Base-by-base conservation (phyloP, 495 filamentous ascomycete genomes). In the Trichocladium antarcticum region DNA sequence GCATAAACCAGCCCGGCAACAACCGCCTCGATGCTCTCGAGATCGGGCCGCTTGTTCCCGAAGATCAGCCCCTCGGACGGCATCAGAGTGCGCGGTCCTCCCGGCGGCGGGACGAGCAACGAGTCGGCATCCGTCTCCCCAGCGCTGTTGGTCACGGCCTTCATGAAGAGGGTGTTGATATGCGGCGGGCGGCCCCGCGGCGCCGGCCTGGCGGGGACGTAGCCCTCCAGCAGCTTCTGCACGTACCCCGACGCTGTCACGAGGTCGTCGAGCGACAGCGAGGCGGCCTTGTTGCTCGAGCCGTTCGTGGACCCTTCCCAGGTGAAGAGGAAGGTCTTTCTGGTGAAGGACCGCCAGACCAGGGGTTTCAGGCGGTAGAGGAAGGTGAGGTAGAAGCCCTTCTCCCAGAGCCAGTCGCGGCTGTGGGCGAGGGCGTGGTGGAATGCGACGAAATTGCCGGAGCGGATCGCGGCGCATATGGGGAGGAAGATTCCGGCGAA, bases 281-380 rank as follows among this genome's bases (percentile, higher is more conserved):
- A 79, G 11, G 81, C 70, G 1, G 80, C 78, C 47, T 67, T 73
- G 46, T 68, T 66, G n/a, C 63, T 65, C 17, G 56, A 66, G 37
- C 56, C 80, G 71, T 59, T 80, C 59, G 57, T 67, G 58, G 60
- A 74, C 15, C 84, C 68, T 9, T 87, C 66, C 59, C 68, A 71
- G 21, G 70, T 73, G 2, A 73, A 57, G 7, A 73, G 35, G 59
- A 90, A 96, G 0, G 82, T 80, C 42, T 79, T 83, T 8, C 92
- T 78, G 11, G 82, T 78, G 16, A 98, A 74, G 2, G 84, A 84
- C 2, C 90, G 80, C 88, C 87, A 95, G 7, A 95, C 76, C 0
- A 94, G 73, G 3, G 85, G 74, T 42, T 93, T 84, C 37, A 88
- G 83, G 36, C 84, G 74, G 58, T 82, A 82, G 7, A 76, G 68